Percentiles rank a stretch among this genome's conserved stretches.
Evolutionary conservation across 2,329 filamentous ascomycete genomes (phyloP).

Genomic region (Colletotrichum liriopes): DNA sequence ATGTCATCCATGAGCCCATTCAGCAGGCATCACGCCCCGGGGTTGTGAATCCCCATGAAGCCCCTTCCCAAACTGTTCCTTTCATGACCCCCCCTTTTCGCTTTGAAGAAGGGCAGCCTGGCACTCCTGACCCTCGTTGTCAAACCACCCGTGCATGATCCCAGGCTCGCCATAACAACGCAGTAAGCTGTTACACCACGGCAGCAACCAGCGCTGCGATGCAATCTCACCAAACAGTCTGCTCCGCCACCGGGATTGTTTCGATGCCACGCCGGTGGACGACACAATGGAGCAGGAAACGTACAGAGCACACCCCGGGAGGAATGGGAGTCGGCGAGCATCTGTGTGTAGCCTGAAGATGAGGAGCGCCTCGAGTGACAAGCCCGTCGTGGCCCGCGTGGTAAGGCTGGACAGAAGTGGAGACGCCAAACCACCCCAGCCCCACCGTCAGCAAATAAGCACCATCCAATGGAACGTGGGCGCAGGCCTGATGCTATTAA

Average conservation of each 20-base stretch:
- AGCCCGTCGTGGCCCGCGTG: conserved; percentile 7
- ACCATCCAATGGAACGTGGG: conserved; percentile 31
- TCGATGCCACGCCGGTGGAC: background rate
- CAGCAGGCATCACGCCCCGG: conserved; percentile 7
- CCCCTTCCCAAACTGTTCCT: conserved; percentile 4
- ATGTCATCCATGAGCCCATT: conserved; percentile 6
- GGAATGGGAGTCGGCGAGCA: background rate
- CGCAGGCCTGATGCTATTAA: conserved; percentile 32
- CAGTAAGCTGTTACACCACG: conserved; percentile 19
- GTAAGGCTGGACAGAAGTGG: conserved; percentile 37
- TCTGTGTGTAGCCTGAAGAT: background rate
- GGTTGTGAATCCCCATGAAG: conserved; percentile 18
- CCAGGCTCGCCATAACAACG: background rate
- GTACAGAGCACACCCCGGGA: background rate
- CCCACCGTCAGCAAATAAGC: conserved; percentile 34
- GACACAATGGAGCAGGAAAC: background rate
- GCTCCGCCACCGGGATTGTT: conserved; percentile 16
- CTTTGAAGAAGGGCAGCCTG: conserved; percentile 18
- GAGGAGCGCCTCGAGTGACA: background rate
- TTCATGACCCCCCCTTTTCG: conserved; percentile 3
- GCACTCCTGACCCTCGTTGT: background rate
- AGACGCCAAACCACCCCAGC: conserved; percentile 7
- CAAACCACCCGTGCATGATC: background rate
- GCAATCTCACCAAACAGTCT: background rate
- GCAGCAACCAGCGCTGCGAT: conserved; percentile 2